A percentile compares a stretch with the other conserved stretches of the same genome.
phyloP scores from a whole-genome alignment of 2,329 filamentous ascomycete species.

The Monosporascus sp. region DNA sequence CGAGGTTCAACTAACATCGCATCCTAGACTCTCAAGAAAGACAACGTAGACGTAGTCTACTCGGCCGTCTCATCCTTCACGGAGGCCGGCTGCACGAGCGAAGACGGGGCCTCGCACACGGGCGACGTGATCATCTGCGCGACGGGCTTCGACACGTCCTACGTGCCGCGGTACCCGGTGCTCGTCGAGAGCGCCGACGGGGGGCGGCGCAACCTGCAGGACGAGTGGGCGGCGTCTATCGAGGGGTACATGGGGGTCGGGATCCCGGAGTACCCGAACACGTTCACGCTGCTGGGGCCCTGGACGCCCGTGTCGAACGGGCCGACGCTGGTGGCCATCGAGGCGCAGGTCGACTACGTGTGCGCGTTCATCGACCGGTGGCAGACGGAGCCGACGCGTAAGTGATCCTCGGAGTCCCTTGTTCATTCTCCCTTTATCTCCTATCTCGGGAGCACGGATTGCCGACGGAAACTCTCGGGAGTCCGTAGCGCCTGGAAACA shows the following conservation, averaged over 20 bases:
- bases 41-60: slow-evolving; percentile 36
- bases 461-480: no score
- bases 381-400: slow-evolving; percentile 37
- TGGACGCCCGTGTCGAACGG: slow-evolving; percentile 36
- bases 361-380: slow-evolving; percentile 44
- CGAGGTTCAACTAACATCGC: neutral
- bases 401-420: no score
- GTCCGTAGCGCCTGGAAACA: no score
- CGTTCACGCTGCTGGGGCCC: slow-evolving; percentile 33
- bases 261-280: slow-evolving; percentile 21
- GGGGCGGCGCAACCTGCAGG: slow-evolving; percentile 19
- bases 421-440: no score
- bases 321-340: slow-evolving; percentile 27
- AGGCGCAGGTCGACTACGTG: slow-evolving; percentile 45
- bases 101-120: slow-evolving; percentile 21
- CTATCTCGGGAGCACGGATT: no score
- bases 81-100: slow-evolving; percentile 20
- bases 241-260: slow-evolving; percentile 25
- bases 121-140: slow-evolving; percentile 27
- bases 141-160: slow-evolving; percentile 16
- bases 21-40: slow-evolving; percentile 28
- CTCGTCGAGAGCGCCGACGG: slow-evolving; percentile 27
- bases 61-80: slow-evolving; percentile 26
- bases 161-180: slow-evolving; percentile 32
- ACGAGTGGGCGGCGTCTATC: slow-evolving; percentile 19